A percentile compares a stretch with the other conserved stretches of the same genome.
These are phyloP conservation scores for Diospyros lotus DNA, from an alignment of 148 eudicot genomes.

Conservation along the genomic window DNA sequence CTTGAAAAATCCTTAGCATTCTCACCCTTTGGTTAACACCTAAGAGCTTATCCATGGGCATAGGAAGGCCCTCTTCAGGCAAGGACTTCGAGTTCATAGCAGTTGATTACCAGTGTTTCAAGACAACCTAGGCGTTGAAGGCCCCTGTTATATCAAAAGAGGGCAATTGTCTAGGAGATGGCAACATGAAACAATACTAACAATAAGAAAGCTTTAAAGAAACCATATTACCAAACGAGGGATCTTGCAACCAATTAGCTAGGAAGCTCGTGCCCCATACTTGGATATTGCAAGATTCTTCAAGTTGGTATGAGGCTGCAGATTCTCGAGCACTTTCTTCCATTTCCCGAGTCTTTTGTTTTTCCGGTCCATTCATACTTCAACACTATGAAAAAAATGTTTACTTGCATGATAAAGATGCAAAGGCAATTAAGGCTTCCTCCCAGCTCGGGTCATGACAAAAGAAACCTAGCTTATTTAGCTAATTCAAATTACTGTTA, in stretches of 20 bases:
- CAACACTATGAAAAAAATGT: not conserved
- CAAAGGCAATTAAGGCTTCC: no score
- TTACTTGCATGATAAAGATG: no score
- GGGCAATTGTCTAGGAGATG: constrained; percentile 6
- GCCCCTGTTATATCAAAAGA: constrained; percentile 2
- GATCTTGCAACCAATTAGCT: constrained; percentile 15
- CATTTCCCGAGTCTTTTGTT: not conserved
- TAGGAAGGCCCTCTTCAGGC: not conserved
- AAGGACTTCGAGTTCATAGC: not conserved
- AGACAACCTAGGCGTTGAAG: constrained; percentile 4
- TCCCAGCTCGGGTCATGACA: no score
- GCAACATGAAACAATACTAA: not conserved
- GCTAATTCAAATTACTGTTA: no score
- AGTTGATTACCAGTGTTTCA: not conserved
- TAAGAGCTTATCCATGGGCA: not conserved
- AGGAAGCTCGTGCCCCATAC: not conserved
- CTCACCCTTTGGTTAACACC: no score
- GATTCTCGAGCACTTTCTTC: not conserved
- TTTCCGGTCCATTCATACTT: not conserved
- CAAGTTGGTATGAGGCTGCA: constrained; percentile 13
- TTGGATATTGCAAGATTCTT: not conserved
- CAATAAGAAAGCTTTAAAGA: not conserved
- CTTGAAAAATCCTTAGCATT: no score
- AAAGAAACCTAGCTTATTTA: no score
- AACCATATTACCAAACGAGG: not conserved